These are phyloP conservation scores for Podospora conica DNA, from an alignment of 495 filamentous ascomycete genomes.

Conservation along the genomic window DNA sequence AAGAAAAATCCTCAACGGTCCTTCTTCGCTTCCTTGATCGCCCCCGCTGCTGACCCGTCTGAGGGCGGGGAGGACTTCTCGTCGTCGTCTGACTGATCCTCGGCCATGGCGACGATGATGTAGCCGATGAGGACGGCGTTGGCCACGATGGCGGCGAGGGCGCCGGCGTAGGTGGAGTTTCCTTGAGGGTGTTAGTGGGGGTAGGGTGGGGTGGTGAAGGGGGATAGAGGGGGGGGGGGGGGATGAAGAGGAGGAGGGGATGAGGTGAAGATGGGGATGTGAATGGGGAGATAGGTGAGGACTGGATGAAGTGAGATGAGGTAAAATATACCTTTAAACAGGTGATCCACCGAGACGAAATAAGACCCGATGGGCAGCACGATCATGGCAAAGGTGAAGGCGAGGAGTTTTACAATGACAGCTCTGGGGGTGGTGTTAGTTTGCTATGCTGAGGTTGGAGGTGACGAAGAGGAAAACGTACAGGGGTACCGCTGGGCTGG, in stretches of 20 bases:
- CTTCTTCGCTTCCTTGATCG: conserved; percentile 50
- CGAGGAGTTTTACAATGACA: conserved; percentile 83
- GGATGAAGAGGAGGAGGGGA: not conserved
- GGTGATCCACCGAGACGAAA: conserved; percentile 66
- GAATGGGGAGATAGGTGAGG: not conserved
- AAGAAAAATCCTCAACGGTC: conserved; percentile 34
- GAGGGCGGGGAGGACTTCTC: not conserved
- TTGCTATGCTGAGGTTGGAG: not conserved
- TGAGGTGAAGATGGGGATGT: not conserved
- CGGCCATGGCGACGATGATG: conserved; percentile 83
- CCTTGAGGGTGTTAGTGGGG: too few relatives aligned
- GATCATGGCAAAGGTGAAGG: conserved; percentile 89
- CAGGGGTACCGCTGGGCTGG: conserved; percentile 66
- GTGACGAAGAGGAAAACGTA: conserved; percentile 36
- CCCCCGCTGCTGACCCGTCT: conserved; percentile 34
- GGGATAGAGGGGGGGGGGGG: not conserved
- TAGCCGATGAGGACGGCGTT: conserved; percentile 90
- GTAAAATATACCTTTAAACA: conserved; percentile 62
- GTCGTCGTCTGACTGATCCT: conserved; percentile 67
- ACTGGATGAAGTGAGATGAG: not conserved
- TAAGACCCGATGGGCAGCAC: conserved; percentile 77
- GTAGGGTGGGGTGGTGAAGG: not conserved
- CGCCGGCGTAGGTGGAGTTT: conserved; percentile 81
- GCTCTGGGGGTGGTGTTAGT: conserved; percentile 44
- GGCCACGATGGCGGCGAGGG: conserved; percentile 75